Conservation (phyloP, 1,284 basidiomycete genomes). For the Cutaneotrichosporon sp. region DNA sequence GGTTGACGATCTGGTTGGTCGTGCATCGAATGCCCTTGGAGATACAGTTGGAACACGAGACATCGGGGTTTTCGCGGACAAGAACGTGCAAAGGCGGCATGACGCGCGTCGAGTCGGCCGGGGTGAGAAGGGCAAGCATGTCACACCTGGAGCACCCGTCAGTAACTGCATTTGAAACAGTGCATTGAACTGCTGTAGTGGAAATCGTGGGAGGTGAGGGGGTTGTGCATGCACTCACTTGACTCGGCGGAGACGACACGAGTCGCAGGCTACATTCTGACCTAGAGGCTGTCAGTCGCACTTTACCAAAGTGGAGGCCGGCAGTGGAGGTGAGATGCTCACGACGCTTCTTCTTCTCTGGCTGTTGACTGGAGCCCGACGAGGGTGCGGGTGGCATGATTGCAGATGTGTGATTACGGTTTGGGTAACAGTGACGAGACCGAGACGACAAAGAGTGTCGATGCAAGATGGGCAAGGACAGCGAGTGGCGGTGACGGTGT, state of each 20-base stretch:
- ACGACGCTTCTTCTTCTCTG: slow-evolving; percentile 30
- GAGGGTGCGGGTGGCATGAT: not conserved
- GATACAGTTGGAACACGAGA: slow-evolving; percentile 33
- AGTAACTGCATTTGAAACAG: not conserved
- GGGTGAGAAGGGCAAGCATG: slow-evolving; percentile 27
- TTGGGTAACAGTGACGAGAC: no score
- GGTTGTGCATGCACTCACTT: slow-evolving; percentile 23
- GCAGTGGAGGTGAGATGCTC: slow-evolving; percentile 7
- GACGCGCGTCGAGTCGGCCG: slow-evolving; percentile 6
- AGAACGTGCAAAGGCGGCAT: slow-evolving; percentile 16
- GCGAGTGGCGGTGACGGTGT: not conserved
- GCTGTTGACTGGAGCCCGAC: not conserved
- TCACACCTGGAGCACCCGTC: slow-evolving; percentile 16
- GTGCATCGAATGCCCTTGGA: slow-evolving; percentile 38
- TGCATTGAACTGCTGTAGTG: not conserved
- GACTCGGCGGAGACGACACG: slow-evolving; percentile 36
- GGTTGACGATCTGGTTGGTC: slow-evolving; percentile 35
- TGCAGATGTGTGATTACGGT: not conserved
- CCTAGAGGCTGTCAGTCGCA: slow-evolving; percentile 16
- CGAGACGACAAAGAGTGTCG: not conserved
- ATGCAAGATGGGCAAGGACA: not conserved
- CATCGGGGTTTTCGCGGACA: slow-evolving; percentile 29
- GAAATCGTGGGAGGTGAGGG: not conserved
- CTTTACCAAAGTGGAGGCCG: not conserved
- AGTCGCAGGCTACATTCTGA: slow-evolving; percentile 40